phyloP scores from a whole-genome alignment of 2,329 filamentous ascomycete genomes.

The Ophiocordyceps camponoti-saundersi region DNA sequence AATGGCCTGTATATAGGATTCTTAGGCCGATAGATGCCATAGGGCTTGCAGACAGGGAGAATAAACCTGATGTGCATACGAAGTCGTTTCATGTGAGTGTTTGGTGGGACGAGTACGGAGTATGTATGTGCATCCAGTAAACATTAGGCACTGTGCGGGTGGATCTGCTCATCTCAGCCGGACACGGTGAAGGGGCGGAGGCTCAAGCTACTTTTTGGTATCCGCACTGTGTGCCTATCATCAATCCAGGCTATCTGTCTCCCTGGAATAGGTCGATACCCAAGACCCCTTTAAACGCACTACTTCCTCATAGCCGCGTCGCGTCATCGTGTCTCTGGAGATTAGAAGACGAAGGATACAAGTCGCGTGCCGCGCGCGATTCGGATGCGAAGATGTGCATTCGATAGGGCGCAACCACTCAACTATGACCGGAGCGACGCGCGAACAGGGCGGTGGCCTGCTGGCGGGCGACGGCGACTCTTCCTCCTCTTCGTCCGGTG shows the following conservation, averaged over 20 bases:
- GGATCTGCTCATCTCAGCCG: too few relatives aligned
- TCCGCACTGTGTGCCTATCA: too few relatives aligned
- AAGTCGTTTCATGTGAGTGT: neutral
- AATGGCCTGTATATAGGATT: neutral
- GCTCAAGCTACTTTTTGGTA: too few relatives aligned
- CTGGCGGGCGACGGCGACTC: slow-evolving; percentile 9
- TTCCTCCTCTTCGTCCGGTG: too few relatives aligned
- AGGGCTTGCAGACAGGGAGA: neutral
- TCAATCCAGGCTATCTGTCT: too few relatives aligned
- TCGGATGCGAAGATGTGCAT: slow-evolving; percentile 4
- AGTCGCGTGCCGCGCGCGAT: neutral
- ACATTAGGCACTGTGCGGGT: too few relatives aligned
- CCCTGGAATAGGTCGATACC: too few relatives aligned
- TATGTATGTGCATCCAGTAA: too few relatives aligned
- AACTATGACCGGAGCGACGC: slow-evolving; percentile 16
- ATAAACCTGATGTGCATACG: neutral
- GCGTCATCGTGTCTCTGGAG: neutral
- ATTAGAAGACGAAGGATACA: neutral
- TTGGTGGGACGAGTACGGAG: neutral
- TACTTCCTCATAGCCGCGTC: too few relatives aligned
- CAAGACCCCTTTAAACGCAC: too few relatives aligned
- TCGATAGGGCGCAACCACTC: slow-evolving; percentile 3
- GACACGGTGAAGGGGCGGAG: too few relatives aligned
- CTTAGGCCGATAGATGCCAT: neutral
- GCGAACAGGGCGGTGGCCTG: slow-evolving; percentile 16